A percentile compares a stretch with the other conserved stretches of the same genome.
Conservation (phyloP, 352 stramenopile species). For the Pythium dissimile region DNA sequence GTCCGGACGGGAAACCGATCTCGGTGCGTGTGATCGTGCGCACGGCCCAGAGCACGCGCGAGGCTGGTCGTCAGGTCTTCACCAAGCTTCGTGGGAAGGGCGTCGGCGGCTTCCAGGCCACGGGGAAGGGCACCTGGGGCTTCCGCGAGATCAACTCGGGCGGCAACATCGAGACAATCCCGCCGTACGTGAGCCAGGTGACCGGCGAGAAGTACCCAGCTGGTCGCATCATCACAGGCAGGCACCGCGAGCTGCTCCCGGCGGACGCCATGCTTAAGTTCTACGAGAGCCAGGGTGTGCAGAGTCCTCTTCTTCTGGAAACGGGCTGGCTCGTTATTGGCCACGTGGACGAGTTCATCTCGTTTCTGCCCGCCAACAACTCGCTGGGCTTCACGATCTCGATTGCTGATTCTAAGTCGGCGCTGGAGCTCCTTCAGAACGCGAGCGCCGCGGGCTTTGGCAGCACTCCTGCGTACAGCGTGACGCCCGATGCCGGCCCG, state of each 20-base stretch:
- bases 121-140: constrained; percentile 11
- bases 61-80: constrained; percentile 13
- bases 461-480: background rate
- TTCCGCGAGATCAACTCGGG: constrained; percentile 18
- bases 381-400: constrained; percentile 6
- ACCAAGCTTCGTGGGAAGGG: constrained; percentile 5
- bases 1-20: constrained; percentile 1
- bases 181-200: constrained; percentile 6
- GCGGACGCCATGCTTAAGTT: constrained; percentile 5
- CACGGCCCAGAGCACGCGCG: constrained; percentile 9
- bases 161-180: constrained; percentile 17
- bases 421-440: background rate
- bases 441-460: constrained; percentile 2
- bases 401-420: background rate
- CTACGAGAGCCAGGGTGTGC: constrained; percentile 10
- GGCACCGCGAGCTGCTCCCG: constrained; percentile 6
- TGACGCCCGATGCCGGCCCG: background rate
- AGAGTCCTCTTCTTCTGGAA: constrained; percentile 6
- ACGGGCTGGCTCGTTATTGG: constrained; percentile 14
- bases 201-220: constrained; percentile 1
- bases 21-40: constrained; percentile 9
- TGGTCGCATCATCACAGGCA: constrained; percentile 14
- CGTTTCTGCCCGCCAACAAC: constrained; percentile 14
- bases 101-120: constrained; percentile 4
- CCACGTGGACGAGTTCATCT: constrained; percentile 17